Conservation (phyloP, 2,329 filamentous ascomycete species). For the Lachnellula hyalina region DNA sequence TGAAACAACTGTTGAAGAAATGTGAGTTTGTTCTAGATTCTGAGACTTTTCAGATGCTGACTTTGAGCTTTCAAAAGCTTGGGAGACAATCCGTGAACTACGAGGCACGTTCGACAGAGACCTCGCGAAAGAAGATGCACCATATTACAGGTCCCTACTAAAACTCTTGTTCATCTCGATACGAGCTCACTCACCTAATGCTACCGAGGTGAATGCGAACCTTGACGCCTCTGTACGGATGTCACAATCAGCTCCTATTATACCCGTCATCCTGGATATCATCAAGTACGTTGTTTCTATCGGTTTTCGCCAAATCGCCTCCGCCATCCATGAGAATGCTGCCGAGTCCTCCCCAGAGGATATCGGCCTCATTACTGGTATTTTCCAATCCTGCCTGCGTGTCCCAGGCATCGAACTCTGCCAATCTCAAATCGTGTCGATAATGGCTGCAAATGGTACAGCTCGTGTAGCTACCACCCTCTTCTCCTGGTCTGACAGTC, state of each 20-base stretch:
- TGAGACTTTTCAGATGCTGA: background rate
- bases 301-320: constrained; percentile 77
- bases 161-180: constrained; percentile 81
- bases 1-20: constrained; percentile 39
- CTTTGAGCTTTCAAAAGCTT: constrained; percentile 45
- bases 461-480: constrained; percentile 78
- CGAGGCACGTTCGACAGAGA: constrained; percentile 55
- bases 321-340: constrained; percentile 73
- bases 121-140: constrained; percentile 49
- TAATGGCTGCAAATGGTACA: constrained; percentile 65
- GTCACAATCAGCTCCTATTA: constrained; percentile 30
- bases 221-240: constrained; percentile 18
- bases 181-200: constrained; percentile 48
- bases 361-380: constrained; percentile 78
- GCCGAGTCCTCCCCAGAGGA: constrained; percentile 66
- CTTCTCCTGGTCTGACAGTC: constrained; percentile 88
- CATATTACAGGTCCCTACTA: constrained; percentile 78
- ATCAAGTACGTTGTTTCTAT: constrained; percentile 72
- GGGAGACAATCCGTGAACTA: constrained; percentile 52
- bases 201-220: constrained; percentile 21
- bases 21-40: too few relatives aligned
- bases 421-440: constrained; percentile 64
- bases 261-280: constrained; percentile 56
- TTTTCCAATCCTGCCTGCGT: constrained; percentile 77
- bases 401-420: constrained; percentile 71